These are phyloP conservation scores for Triangularia setosa DNA, from an alignment of 2,329 filamentous ascomycete species.

Conservation along the genomic window DNA sequence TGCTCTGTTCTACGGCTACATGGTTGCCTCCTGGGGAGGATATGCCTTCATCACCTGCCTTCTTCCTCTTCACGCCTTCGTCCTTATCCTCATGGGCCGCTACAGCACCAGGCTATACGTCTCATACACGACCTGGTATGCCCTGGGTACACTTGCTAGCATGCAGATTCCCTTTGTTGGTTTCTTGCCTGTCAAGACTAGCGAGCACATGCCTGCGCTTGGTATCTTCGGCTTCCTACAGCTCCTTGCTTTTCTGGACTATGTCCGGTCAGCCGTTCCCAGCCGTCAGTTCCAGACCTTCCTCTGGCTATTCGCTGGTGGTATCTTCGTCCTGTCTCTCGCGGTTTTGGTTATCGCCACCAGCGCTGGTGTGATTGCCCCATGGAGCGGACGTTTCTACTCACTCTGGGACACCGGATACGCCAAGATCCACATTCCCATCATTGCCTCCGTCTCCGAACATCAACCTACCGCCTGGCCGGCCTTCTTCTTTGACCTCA, in stretches of 20 bases:
- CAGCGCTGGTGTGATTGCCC: slow-evolving; percentile 85
- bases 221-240: slow-evolving; percentile 95
- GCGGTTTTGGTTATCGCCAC: slow-evolving; percentile 77
- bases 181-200: slow-evolving; percentile 92
- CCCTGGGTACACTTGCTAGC: slow-evolving; percentile 88
- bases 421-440: slow-evolving; percentile 98
- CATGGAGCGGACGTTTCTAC: slow-evolving; percentile 98
- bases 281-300: slow-evolving; percentile 93
- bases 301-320: slow-evolving; percentile 69
- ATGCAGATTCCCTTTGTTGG: slow-evolving; percentile 99
- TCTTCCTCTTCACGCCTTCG: slow-evolving; percentile 88
- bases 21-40: slow-evolving; percentile 99
- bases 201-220: slow-evolving; percentile 96
- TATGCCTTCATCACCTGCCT: slow-evolving; percentile 99
- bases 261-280: slow-evolving; percentile 80
- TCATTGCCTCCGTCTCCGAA: slow-evolving; percentile 99
- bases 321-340: slow-evolving; percentile 72
- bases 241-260: slow-evolving; percentile 87
- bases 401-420: slow-evolving; percentile 98
- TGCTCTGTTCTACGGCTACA: slow-evolving; percentile 97
- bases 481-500: slow-evolving; percentile 98
- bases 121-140: slow-evolving; percentile 97
- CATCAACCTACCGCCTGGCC: slow-evolving; percentile 99
- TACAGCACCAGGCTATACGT: slow-evolving; percentile 94
- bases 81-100: slow-evolving; percentile 92